These are phyloP conservation scores for Phialocephala sp. DNA, from an alignment of 2,329 filamentous ascomycete species.

Conservation along the genomic window DNA sequence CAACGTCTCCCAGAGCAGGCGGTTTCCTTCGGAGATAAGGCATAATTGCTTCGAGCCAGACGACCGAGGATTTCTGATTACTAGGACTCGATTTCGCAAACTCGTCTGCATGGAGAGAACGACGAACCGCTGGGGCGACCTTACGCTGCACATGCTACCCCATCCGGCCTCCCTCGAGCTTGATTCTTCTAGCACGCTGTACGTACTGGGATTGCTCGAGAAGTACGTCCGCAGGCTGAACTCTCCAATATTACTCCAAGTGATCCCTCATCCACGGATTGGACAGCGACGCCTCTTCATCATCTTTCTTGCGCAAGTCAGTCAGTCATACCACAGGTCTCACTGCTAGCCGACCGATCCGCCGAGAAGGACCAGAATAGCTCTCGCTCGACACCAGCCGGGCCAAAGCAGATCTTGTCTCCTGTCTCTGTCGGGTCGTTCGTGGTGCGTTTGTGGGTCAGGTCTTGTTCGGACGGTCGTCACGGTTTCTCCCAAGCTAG, in stretches of 20 bases:
- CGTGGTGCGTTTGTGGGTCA: not conserved
- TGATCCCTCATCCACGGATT: constrained; percentile 21
- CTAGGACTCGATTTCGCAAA: not conserved
- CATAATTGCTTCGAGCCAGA: not conserved
- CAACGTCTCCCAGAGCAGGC: not conserved
- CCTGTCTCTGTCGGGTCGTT: not conserved
- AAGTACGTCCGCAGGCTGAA: constrained; percentile 24
- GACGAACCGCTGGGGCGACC: constrained; percentile 4
- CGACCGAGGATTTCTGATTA: constrained; percentile 3
- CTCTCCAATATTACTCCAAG: constrained; percentile 26
- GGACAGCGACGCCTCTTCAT: constrained; percentile 22
- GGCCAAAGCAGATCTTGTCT: not conserved
- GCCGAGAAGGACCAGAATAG: constrained; percentile 14
- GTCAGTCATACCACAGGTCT: constrained; percentile 21
- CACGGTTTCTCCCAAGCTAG: not conserved
- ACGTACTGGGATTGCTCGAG: constrained; percentile 26
- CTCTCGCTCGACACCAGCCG: not conserved
- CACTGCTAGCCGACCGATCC: constrained; percentile 22
- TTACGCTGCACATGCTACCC: constrained; percentile 22
- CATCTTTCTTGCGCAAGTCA: constrained; percentile 17
- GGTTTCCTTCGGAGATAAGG: not conserved
- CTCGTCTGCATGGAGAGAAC: not conserved
- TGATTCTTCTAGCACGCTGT: constrained; percentile 27
- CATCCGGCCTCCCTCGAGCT: constrained; percentile 16
- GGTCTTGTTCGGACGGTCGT: not conserved